Percentiles rank a stretch among this genome's conserved stretches.
These are phyloP conservation scores for Noccaea caerulescens DNA, from an alignment of 345 rosid species.

Conservation along the genomic window DNA sequence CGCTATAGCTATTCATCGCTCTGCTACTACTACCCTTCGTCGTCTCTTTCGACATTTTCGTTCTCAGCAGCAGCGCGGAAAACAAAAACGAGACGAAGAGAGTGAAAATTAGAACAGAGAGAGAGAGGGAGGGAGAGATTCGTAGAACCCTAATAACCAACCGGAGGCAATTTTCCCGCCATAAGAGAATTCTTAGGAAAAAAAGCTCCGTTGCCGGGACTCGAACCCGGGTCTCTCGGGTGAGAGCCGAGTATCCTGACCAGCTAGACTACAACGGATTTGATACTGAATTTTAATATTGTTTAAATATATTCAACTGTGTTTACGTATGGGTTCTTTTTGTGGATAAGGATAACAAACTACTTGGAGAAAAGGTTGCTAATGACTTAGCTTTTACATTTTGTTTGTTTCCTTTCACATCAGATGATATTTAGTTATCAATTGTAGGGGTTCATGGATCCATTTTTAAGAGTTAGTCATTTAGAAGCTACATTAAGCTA, in stretches of 20 bases:
- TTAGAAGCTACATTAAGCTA: neutral
- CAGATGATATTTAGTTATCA: neutral
- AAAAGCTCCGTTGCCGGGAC: constrained; percentile 23
- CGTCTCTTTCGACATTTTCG: constrained; percentile 36
- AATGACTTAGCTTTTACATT: constrained; percentile 21
- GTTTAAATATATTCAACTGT: too few species aligned
- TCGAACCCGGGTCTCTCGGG: constrained; percentile 60
- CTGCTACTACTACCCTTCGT: constrained; percentile 38
- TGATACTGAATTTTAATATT: neutral
- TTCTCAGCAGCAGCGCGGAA: neutral
- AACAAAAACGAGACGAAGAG: neutral
- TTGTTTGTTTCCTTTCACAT: constrained; percentile 24
- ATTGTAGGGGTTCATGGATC: neutral
- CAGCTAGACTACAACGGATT: constrained; percentile 54
- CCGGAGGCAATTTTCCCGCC: constrained; percentile 31
- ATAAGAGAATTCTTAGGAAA: neutral
- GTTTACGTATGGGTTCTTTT: too few species aligned
- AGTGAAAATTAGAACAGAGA: neutral
- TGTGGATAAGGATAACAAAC: too few species aligned
- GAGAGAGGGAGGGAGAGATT: neutral
- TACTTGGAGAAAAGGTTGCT: constrained; percentile 16
- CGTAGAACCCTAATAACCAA: constrained; percentile 26
- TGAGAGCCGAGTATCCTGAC: constrained; percentile 85
- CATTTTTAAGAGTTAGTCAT: neutral
- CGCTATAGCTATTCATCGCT: constrained; percentile 39